Evolutionary conservation across 352 stramenopile genomes (phyloP).

Genomic region (Globisporangium polare): DNA sequence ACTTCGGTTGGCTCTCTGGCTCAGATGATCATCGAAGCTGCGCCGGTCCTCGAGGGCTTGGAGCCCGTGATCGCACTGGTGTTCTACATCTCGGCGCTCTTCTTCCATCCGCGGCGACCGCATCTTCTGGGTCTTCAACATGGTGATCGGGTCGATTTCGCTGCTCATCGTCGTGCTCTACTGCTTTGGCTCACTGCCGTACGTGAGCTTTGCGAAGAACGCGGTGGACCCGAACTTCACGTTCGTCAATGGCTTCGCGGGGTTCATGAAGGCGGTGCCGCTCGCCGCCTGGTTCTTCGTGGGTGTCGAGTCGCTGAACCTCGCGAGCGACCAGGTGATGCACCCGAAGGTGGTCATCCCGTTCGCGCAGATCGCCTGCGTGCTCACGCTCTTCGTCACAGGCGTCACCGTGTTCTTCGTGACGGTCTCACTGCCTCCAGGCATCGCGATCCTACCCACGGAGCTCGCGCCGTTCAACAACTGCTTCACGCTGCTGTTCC

Average conservation of each 20-base stretch:
- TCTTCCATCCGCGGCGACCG: constrained; percentile 13
- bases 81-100: constrained; percentile 20
- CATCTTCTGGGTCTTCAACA: constrained; percentile 27
- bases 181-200: constrained; percentile 15
- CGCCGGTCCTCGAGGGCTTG: neutral
- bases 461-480: constrained; percentile 32
- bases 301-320: constrained; percentile 24
- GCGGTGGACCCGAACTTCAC: neutral
- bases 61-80: constrained; percentile 9
- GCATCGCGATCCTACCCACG: constrained; percentile 16
- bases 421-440: constrained; percentile 25
- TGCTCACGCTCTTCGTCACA: constrained; percentile 36
- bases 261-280: constrained; percentile 20
- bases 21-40: constrained; percentile 14
- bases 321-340: constrained; percentile 28
- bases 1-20: constrained; percentile 16
- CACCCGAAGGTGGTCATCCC: constrained; percentile 39
- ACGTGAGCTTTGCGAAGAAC: constrained; percentile 1
- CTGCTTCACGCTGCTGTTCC: constrained; percentile 29
- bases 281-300: constrained; percentile 29
- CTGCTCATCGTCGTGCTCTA: constrained; percentile 17
- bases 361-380: constrained; percentile 35
- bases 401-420: constrained; percentile 33
- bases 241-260: constrained; percentile 5
- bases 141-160: constrained; percentile 11